Conservation (phyloP, 345 rosid species). For the Turnera subulata region DNA sequence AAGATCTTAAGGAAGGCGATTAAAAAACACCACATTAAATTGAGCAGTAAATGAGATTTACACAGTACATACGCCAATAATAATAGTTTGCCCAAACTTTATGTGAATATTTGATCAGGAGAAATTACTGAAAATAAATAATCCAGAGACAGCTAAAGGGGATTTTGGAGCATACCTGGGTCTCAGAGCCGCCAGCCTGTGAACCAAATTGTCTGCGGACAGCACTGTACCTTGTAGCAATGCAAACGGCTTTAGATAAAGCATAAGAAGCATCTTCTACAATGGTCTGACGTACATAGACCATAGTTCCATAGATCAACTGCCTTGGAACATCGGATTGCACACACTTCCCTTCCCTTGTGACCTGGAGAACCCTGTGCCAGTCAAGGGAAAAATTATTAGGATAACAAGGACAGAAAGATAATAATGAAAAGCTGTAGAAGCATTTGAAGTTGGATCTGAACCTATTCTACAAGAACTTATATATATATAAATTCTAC, state of each 20-base stretch:
- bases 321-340: constrained; percentile 86
- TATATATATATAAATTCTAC: too few species aligned
- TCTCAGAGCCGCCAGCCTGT: constrained; percentile 65
- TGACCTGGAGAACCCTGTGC: constrained; percentile 79
- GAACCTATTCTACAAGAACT: too few species aligned
- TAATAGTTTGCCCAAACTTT: too few species aligned
- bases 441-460: too few species aligned
- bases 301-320: constrained; percentile 95
- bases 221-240: constrained; percentile 95
- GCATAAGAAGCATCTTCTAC: constrained; percentile 87
- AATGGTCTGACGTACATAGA: constrained; percentile 77
- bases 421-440: background rate
- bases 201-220: constrained; percentile 97
- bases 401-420: background rate
- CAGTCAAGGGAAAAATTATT: constrained; percentile 24
- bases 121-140: too few species aligned
- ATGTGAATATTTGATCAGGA: too few species aligned
- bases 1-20: too few species aligned
- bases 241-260: constrained; percentile 87
- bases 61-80: too few species aligned
- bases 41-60: too few species aligned
- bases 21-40: too few species aligned
- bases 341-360: constrained; percentile 77
- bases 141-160: background rate
- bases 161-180: constrained; percentile 52